Base-by-base conservation (phyloP, 2,329 filamentous ascomycete genomes). In the Teratosphaeria destructans region DNA sequence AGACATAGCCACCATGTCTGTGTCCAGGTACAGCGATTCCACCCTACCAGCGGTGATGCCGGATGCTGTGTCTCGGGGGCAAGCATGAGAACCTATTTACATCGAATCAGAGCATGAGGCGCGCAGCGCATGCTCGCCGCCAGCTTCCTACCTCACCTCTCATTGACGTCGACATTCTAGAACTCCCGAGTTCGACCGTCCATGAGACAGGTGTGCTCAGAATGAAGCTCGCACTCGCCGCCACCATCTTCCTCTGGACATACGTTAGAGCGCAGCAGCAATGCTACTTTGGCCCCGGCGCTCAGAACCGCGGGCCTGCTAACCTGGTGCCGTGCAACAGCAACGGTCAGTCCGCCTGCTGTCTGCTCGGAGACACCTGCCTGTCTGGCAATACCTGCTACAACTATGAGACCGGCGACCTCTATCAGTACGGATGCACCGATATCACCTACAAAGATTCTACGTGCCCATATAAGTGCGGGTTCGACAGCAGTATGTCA, bases 381-480 rank as follows among this genome's bases (percentile, higher is more conserved):
- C 57, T 70, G 2, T 65, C 66, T 12, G 68, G 68, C 14, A 70
- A 67, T 52, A 57, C 65, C 19, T 71, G 69, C 59, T 71, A 63
- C 56, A 69, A 70, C 47, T 62, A 61, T 37, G 52, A n/a, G 1
- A 69, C 62, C 2, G 68, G 67, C 12, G 66, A 68, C 53, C 19
- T 63, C 11, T 71, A 71, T 39, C 65, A 71, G 57, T 71, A 71
- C 58, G 69, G 68, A n/a, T 71, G 69, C 57, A 70, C 68, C 1
- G 68, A 71, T 58, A 65, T 68, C n/a, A 64, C 47, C 16, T 71
- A 71, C 54, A 43, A 62, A 23, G 68, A 71, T 56, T 39, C 59
- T 19, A 57, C 57, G 1, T 71, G 69, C 60, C 68, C 68, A 2
- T 67, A 63, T 52, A 71, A 71, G 53, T 71, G 68, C 57, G 67